Conservation (phyloP, 1,284 basidiomycete genomes). For the Mycosarcoma maydis region DNA sequence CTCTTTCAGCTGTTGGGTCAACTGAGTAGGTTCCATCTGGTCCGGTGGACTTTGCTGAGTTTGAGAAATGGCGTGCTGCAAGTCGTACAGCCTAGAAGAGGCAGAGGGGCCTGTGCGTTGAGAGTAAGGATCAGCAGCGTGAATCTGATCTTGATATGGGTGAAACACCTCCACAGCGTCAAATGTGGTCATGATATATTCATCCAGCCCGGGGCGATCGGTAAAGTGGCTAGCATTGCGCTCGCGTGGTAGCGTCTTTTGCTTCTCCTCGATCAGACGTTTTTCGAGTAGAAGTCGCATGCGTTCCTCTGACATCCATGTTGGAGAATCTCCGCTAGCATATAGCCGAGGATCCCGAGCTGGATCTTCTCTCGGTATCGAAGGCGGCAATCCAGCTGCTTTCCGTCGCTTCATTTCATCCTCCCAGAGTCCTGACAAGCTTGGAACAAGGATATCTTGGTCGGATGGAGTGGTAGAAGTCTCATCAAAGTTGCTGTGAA, state of each 20-base stretch:
- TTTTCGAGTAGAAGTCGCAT: conserved; percentile 62
- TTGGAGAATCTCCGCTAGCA: conserved; percentile 38
- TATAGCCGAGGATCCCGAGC: conserved; percentile 45
- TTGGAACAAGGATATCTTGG: conserved; percentile 80
- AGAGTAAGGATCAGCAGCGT: conserved; percentile 36
- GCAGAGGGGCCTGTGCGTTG: conserved; percentile 41
- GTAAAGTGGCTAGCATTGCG: conserved; percentile 40
- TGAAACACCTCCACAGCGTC: conserved; percentile 74
- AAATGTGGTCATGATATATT: conserved; percentile 85
- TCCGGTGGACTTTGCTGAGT: conserved; percentile 54
- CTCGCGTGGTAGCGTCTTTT: conserved; percentile 35
- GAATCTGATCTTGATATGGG: conserved; percentile 43
- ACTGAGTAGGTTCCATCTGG: conserved; percentile 39
- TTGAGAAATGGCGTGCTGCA: conserved; percentile 45
- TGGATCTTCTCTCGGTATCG: conserved; percentile 47
- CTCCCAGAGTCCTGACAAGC: conserved; percentile 92
- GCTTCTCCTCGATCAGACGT: conserved; percentile 69
- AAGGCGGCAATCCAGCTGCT: conserved; percentile 49
- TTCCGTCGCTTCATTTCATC: conserved; percentile 81
- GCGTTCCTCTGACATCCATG: conserved; percentile 66
- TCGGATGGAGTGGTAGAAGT: neutral
- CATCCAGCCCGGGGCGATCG: conserved; percentile 69
- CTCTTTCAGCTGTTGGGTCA: conserved; percentile 9
- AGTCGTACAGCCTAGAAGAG: conserved; percentile 50
- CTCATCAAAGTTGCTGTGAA: conserved; percentile 74